Conservation (phyloP, 495 filamentous ascomycete genomes). For the Neurospora hispaniola region DNA sequence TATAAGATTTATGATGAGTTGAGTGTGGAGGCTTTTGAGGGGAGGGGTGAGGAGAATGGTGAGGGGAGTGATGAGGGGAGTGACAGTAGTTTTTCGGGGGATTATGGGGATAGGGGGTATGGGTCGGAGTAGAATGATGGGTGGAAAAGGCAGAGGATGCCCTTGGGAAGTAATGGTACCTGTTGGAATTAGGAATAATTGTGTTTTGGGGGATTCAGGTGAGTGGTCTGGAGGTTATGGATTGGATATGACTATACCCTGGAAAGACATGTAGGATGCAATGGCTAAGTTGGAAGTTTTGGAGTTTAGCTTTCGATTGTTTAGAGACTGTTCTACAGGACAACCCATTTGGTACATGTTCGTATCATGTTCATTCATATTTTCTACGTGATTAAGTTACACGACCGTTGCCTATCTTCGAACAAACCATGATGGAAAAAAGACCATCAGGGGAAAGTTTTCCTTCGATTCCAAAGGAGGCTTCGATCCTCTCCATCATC, state of each 20-base stretch:
- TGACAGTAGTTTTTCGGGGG: slow-evolving; percentile 12
- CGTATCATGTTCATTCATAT: neutral
- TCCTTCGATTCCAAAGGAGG: neutral
- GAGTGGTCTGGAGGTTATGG: neutral
- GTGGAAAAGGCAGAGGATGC: too few species aligned
- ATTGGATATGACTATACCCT: neutral
- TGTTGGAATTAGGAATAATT: too few species aligned
- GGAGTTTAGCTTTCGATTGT: neutral
- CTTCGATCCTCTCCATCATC: neutral
- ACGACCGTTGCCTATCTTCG: neutral
- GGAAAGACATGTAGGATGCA: neutral
- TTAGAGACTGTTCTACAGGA: neutral
- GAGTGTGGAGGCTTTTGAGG: neutral
- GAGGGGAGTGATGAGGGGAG: neutral
- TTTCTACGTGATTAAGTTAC: too few species aligned
- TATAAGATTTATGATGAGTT: slow-evolving; percentile 28
- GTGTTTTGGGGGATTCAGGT: too few species aligned
- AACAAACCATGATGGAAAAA: neutral
- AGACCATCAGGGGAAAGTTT: neutral
- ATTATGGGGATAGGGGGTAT: slow-evolving; percentile 6
- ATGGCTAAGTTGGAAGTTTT: neutral
- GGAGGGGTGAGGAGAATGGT: too few species aligned
- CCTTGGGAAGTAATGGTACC: too few species aligned
- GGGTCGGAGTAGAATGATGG: slow-evolving; percentile 10
- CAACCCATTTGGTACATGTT: neutral